Base-by-base conservation (phyloP, 768 basidiomycete genomes). In the Mycena crocata region DNA sequence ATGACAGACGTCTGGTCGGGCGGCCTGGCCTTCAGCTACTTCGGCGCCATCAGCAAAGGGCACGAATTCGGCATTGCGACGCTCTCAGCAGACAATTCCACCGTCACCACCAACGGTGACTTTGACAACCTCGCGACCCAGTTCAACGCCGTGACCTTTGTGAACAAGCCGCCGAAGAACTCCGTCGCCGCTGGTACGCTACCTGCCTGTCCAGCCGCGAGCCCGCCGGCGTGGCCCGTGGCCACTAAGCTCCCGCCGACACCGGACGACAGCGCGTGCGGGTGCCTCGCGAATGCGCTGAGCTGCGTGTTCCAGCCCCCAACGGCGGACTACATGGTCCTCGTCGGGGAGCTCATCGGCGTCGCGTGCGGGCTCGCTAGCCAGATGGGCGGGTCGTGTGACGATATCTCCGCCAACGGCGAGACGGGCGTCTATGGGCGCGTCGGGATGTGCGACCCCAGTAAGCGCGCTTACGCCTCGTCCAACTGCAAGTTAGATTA, bases 31-130 rank as follows among this genome's bases (percentile, higher is more conserved):
- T 95, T 94, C 78, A 91, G 91, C 55, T 98, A 97, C 78, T 96
- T 97, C 86, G 92, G 93, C 2, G 93, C 92, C 28, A 58, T 42
- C 23, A 92, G 90, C 69, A 87, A 83, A 19, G 81, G 85, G 56
- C 93, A 94, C 57, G 82, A 91, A 71, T 98, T 93, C 67, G 96
- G 96, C n/a, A 92, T 97, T 84, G 92, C 95, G 66, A 92, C 85
- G 31, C 85, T 97, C 67, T 89, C 89, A 1, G 1, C 83, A 3
- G 90, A 93, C 73, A 85, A 85, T 62, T 83, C 73, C 49, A 89
- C 89, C 5, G 90, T 95, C 57, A 89, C 87, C 7, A 84, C 87
- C 26, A 85, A 84, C 71, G 82, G 82, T 19, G 95, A 96, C 75
- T 97, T 91, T 76, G 77, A 80, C 64, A 84, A 85, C 57, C 86